These are phyloP conservation scores for Acacia pycnantha DNA, from an alignment of 331 rosid genomes.

Conservation along the genomic window DNA sequence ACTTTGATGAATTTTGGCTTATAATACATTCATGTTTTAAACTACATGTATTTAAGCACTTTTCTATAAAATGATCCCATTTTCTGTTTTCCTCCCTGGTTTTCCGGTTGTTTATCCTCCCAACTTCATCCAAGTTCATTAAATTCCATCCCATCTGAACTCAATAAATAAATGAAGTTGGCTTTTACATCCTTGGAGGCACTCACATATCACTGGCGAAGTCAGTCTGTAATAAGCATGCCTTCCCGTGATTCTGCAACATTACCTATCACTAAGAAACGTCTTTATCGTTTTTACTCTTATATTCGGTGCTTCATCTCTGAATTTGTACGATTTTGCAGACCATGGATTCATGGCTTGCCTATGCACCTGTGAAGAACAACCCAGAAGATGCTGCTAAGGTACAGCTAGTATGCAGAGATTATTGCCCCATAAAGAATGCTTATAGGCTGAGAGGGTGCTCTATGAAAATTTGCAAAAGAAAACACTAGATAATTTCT, in stretches of 20 bases:
- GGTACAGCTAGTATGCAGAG: conserved; percentile 45
- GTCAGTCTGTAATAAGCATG: conserved; percentile 8
- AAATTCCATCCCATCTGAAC: background rate
- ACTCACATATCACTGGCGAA: background rate
- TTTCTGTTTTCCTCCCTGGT: background rate
- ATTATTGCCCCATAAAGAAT: background rate
- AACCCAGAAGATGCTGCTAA: conserved; percentile 96
- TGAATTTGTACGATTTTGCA: conserved; percentile 32
- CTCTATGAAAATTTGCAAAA: background rate
- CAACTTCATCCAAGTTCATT: background rate
- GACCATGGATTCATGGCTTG: conserved; percentile 96
- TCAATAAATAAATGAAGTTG: background rate
- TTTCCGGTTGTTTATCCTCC: background rate
- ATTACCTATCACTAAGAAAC: background rate
- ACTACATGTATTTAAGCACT: background rate
- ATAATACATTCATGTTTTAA: background rate
- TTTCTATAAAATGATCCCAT: background rate
- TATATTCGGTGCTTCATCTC: conserved; percentile 26
- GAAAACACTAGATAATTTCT: background rate
- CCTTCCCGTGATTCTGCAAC: conserved; percentile 12
- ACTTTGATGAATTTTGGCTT: background rate
- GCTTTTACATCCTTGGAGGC: conserved; percentile 21
- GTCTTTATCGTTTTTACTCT: background rate
- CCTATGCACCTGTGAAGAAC: conserved; percentile 98
- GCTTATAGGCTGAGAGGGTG: background rate